Evolutionary conservation across 1,284 basidiomycete species (phyloP).

Genomic region (Cutaneotrichosporon dermatis): DNA sequence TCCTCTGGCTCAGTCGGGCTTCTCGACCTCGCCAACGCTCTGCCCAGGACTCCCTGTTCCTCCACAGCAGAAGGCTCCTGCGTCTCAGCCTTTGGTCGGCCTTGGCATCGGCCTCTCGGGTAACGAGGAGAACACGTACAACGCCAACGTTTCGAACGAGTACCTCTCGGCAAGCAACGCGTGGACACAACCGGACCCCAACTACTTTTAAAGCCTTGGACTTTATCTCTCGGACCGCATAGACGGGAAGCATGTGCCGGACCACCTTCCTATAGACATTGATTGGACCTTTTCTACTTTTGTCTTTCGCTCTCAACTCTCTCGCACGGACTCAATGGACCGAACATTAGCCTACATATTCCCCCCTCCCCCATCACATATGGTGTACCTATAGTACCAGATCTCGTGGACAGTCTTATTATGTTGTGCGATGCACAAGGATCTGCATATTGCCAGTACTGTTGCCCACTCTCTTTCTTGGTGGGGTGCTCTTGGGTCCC

Average conservation of each 20-base stretch:
- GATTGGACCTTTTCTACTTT: background rate
- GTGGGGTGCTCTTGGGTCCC: no score
- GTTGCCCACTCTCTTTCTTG: background rate
- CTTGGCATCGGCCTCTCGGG: slow-evolving; percentile 23
- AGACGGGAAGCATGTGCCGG: slow-evolving; percentile 1
- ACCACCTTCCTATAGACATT: slow-evolving; percentile 1
- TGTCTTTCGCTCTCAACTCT: background rate
- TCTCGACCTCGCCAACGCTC: slow-evolving; percentile 35
- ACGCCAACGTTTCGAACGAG: slow-evolving; percentile 11
- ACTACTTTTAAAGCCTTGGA: slow-evolving; percentile 5
- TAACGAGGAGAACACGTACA: slow-evolving; percentile 12
- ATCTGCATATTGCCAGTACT: background rate
- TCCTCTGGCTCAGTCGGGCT: slow-evolving; percentile 22
- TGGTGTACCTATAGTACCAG: slow-evolving; percentile 3
- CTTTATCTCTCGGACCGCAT: background rate
- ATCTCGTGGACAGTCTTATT: slow-evolving; percentile 2
- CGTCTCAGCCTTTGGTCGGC: slow-evolving; percentile 25
- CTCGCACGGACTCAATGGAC: background rate
- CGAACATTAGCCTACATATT: background rate
- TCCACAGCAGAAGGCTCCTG: slow-evolving; percentile 5
- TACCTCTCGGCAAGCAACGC: slow-evolving; percentile 13
- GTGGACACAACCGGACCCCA: slow-evolving; percentile 7
- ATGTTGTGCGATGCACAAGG: slow-evolving; percentile 3
- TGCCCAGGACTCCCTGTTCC: slow-evolving; percentile 30
- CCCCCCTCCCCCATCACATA: background rate